Evolutionary conservation across 106 monocot species (phyloP).

Genomic region (Apostasia ramifera): DNA sequence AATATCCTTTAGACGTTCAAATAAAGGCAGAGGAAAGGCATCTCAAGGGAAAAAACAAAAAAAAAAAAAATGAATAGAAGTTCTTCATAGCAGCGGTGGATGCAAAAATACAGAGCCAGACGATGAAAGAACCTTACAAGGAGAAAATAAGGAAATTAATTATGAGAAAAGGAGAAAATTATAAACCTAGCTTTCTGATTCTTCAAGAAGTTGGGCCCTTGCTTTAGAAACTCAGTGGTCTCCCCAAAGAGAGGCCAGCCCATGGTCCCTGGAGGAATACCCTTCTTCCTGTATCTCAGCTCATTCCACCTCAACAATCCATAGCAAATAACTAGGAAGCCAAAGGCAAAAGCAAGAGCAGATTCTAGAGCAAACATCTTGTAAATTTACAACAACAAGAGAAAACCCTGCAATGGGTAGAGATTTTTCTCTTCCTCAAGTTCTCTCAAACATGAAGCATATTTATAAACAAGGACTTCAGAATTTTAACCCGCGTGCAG

Average conservation of each 20-base stretch:
- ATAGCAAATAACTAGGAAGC: conserved; percentile 30
- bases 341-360: conserved; percentile 23
- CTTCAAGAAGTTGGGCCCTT: conserved; percentile 80
- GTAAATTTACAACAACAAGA: background rate
- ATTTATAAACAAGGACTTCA: conserved; percentile 26
- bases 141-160: background rate
- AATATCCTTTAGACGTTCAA: background rate
- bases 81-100: no score
- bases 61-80: background rate
- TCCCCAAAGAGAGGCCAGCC: conserved; percentile 94
- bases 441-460: conserved; percentile 3
- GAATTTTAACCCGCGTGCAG: conserved; percentile 1
- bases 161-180: background rate
- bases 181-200: conserved; percentile 67
- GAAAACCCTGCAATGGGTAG: conserved; percentile 4
- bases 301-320: conserved; percentile 76
- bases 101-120: no score
- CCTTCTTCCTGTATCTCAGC: conserved; percentile 69
- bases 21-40: background rate
- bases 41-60: background rate
- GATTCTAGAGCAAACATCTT: conserved; percentile 26
- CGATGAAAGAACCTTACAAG: background rate
- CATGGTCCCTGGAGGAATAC: conserved; percentile 93
- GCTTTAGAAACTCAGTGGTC: conserved; percentile 88
- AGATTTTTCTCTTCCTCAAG: conserved; percentile 2